Percentiles rank a stretch among this genome's conserved stretches.
Conservation (phyloP, 805 yeast genomes). For the Ogataea trehaloabstinens region DNA sequence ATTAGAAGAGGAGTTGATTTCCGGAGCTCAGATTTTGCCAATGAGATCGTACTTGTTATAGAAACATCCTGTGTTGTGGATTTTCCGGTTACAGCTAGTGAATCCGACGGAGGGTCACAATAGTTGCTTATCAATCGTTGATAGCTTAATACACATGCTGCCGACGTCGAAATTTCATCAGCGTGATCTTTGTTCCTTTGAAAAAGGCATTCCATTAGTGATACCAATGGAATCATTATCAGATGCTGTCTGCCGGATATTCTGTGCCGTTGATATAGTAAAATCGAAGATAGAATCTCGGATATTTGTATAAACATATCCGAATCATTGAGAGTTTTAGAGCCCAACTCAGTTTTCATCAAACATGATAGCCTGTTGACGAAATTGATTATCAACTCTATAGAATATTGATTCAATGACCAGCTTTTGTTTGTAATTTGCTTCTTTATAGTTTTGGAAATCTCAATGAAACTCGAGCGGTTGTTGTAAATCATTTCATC, state of each 20-base stretch:
- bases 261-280: slow-evolving; percentile 68
- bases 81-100: slow-evolving; percentile 23
- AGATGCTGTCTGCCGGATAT: slow-evolving; percentile 73
- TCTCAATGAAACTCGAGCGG: slow-evolving; percentile 5
- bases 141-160: slow-evolving; percentile 44
- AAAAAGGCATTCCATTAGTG: slow-evolving; percentile 49
- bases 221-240: slow-evolving; percentile 45
- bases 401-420: slow-evolving; percentile 62
- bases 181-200: slow-evolving; percentile 12
- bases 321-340: neutral
- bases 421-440: slow-evolving; percentile 50
- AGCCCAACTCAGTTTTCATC: neutral
- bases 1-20: slow-evolving; percentile 60
- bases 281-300: slow-evolving; percentile 54
- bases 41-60: slow-evolving; percentile 53
- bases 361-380: slow-evolving; percentile 11
- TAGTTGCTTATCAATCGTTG: slow-evolving; percentile 62
- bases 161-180: slow-evolving; percentile 13
- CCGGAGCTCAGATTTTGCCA: slow-evolving; percentile 60
- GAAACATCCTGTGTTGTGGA: slow-evolving; percentile 7
- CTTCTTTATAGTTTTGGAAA: slow-evolving; percentile 36
- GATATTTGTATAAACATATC: slow-evolving; percentile 37
- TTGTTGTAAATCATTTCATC: slow-evolving; percentile 1
- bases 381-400: slow-evolving; percentile 45
- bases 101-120: slow-evolving; percentile 63